phyloP scores from a whole-genome alignment of 805 yeast genomes.

The Nakazawaea pomicola region DNA sequence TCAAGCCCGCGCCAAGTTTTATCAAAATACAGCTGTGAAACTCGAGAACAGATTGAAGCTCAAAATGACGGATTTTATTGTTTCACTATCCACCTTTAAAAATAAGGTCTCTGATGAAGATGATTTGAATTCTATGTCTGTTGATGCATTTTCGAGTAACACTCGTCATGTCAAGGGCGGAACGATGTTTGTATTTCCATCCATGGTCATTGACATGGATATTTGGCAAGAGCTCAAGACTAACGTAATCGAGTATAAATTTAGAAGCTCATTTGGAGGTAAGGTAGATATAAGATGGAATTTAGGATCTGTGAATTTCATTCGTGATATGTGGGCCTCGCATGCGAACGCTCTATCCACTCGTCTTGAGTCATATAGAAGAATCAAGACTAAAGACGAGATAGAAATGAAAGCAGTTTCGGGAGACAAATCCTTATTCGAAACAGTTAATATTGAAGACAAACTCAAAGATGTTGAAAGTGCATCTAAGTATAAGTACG shows the following conservation, averaged over 20 bases:
- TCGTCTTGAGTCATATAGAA: conserved; percentile 39
- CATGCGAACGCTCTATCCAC: conserved; percentile 72
- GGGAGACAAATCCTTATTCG: conserved; percentile 26
- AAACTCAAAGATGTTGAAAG: conserved; percentile 43
- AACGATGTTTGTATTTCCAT: conserved; percentile 72
- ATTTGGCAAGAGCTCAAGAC: conserved; percentile 56
- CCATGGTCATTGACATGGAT: conserved; percentile 68
- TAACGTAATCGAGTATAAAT: conserved; percentile 59
- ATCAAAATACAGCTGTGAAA: conserved; percentile 39
- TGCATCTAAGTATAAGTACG: conserved; percentile 45
- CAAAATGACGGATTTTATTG: conserved; percentile 54
- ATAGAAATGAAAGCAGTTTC: conserved; percentile 24
- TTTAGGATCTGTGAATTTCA: conserved; percentile 83
- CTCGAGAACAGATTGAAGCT: conserved; percentile 56
- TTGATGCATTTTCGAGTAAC: conserved; percentile 50
- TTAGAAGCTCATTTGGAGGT: conserved; percentile 76
- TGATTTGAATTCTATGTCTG: conserved; percentile 36
- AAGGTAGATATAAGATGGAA: conserved; percentile 93
- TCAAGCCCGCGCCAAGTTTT: conserved; percentile 46
- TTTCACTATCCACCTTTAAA: conserved; percentile 62
- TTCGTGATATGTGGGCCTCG: conserved; percentile 87
- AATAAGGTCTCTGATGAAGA: conserved; percentile 43
- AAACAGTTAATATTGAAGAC: conserved; percentile 31
- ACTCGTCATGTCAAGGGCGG: conserved; percentile 72
- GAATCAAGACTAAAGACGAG: conserved; percentile 20